Base-by-base conservation (phyloP, 192 early-diverging fungal genomes). In the Backusella circina region DNA sequence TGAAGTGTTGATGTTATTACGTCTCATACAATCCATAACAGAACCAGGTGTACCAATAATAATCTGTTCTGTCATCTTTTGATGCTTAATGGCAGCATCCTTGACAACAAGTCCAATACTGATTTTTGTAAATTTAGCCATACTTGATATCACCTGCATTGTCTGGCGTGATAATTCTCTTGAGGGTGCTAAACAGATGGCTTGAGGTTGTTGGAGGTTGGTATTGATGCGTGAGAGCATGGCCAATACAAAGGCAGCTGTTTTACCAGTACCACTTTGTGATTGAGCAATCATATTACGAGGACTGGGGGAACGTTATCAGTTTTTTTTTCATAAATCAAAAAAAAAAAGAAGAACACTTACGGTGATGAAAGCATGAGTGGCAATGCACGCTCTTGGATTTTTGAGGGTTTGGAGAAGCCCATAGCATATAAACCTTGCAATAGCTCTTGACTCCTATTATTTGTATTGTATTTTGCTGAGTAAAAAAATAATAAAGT, bases 221-320 rank as follows among this genome's bases (percentile, higher is more conserved):
- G 82, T 85, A 76, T 98, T 91, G 57, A 97, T 87, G 16, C 97
- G 89, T 61, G 90, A 90, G 9, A 99, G 86, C 88, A 99, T 97
- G 1, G 95, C 92, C 67, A 99, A 84, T 3, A 91, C 92, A 84
- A 99, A 99, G 8, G 96, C 96, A 0, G 98, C 98, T 3, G 98
- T 98, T 84, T 99, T 99, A 15, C 73, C 73, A 21, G 98, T 99
- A 72, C 98, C 98, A 16, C 94, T 95, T 80, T 98, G 97, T 65
- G 96, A 98, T 85, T 99, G 98, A 0, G 94, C 98, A 76, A 99
- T 97, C 94, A 99, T 92, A 80, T 99, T 98, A 73, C 85, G 88
- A 10, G 96, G 91, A 15, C 88, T 89, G 75, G 2, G 5, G 3
- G 37, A 0, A 38, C 10, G 37, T 0, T 16, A 41, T 41, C 39